These are phyloP conservation scores for Phytophthora aleatoria DNA, from an alignment of 352 stramenopile species.

Conservation along the genomic window DNA sequence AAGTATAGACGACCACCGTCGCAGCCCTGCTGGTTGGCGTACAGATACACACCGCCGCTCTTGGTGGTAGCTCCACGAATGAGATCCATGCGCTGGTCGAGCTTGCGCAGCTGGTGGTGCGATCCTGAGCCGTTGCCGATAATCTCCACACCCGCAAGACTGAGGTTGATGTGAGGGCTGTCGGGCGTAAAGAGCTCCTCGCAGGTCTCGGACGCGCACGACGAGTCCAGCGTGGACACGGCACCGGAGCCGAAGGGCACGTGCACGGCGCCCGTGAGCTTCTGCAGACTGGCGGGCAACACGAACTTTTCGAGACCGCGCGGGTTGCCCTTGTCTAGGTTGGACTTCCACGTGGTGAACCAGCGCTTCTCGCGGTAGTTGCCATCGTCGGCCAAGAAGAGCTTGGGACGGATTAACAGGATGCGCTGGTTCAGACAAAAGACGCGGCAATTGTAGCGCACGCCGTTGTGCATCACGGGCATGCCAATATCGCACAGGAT, in stretches of 20 bases:
- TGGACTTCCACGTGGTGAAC: constrained; percentile 87
- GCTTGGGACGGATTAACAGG: constrained; percentile 94
- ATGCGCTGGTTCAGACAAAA: constrained; percentile 95
- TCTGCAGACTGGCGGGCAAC: constrained; percentile 84
- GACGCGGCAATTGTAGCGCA: constrained; percentile 98
- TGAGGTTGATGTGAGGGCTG: constrained; percentile 95
- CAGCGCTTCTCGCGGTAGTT: constrained; percentile 98
- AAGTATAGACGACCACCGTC: constrained; percentile 97
- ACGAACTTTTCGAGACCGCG: constrained; percentile 75
- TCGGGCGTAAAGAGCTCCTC: constrained; percentile 98
- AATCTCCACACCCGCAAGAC: constrained; percentile 96
- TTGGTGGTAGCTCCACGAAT: constrained; percentile 93
- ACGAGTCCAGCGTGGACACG: constrained; percentile 87
- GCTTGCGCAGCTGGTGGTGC: constrained; percentile 97
- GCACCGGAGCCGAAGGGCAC: constrained; percentile 87
- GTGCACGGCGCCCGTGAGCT: constrained; percentile 72
- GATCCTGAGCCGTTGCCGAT: constrained; percentile 97
- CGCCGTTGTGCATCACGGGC: constrained; percentile 94
- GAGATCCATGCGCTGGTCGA: constrained; percentile 91
- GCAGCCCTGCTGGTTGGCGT: constrained; percentile 97
- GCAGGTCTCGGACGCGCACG: constrained; percentile 94
- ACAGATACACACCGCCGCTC: constrained; percentile 98
- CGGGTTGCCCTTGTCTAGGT: constrained; percentile 22
- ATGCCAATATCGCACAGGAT: constrained; percentile 99
- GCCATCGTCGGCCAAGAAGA: constrained; percentile 95